Evolutionary conservation across 1,139 yeast genomes (phyloP), one percentile per base, ranked within the genome.

Genomic region (Suhomyces yuchorum): DNA sequence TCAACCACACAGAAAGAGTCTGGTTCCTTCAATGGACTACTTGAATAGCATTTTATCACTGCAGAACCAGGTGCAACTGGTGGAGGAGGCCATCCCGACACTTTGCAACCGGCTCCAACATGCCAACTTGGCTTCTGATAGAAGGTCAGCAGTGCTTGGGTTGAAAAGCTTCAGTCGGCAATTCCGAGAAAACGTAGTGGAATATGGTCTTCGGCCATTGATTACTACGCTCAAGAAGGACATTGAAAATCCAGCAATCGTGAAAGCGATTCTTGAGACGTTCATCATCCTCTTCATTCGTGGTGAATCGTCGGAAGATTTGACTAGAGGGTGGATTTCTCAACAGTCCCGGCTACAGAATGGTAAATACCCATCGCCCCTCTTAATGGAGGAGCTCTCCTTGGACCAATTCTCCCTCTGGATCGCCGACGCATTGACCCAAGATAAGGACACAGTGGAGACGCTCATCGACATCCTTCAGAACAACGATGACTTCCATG

Each of bases 351-450:
- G 93, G 55, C 61, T 78, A n/a, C 87, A 84, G 57, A 86, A 86
- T 63, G 93, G 93, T 12, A 86, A 86, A 59, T 87, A 87, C 56
- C 92, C 95, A 0, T 86, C 95, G 3, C 96, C 97, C 0, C 70
- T 88, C 35, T 70, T 87, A 22, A 67, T 84, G 68, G 81, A 79
- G 38, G 78, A 80, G 37, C 79, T 80, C 39, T 65, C 77, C 8
- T 80, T 82, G 14, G 97, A 93, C 61, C 96, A 90, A 59, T 88
- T 95, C 56, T 88, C 97, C 0, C 70, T 91, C 52, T 92, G 97
- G 97, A 87, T 95, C 37, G 91, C 98, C 0, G 99, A 95, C 67
- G 98, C 91, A 56, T 75, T 95, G 58, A 87, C 93, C 1, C 95
- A 89, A 61, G 79, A 78, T 30, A 76, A 65, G 18, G 85, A 81